phyloP scores from a whole-genome alignment of 2,329 filamentous ascomycete species.

The Calycina herbarum region DNA sequence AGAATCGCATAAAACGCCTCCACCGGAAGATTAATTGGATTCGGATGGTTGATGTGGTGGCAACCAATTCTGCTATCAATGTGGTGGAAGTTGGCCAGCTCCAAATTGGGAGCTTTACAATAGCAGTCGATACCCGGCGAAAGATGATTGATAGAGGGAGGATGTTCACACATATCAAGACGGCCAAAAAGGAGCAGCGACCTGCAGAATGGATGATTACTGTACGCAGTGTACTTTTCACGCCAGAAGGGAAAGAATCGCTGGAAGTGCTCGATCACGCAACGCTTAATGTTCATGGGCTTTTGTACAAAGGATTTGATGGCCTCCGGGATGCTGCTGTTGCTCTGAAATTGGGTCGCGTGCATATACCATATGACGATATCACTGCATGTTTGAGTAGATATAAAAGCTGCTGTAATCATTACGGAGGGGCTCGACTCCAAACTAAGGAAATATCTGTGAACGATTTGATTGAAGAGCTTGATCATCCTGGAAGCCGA shows the following conservation, averaged over 20 bases:
- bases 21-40: slow-evolving; percentile 89
- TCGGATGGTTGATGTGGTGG: slow-evolving; percentile 83
- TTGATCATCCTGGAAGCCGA: slow-evolving; percentile 60
- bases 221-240: slow-evolving; percentile 83
- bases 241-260: slow-evolving; percentile 78
- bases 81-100: slow-evolving; percentile 80
- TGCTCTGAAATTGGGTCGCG: slow-evolving; percentile 83
- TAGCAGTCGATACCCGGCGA: slow-evolving; percentile 85
- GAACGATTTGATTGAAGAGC: slow-evolving; percentile 71
- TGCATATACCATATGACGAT: slow-evolving; percentile 91
- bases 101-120: slow-evolving; percentile 78
- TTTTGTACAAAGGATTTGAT: slow-evolving; percentile 80
- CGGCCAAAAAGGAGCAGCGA: slow-evolving; percentile 60
- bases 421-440: slow-evolving; percentile 33
- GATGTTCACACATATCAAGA: slow-evolving; percentile 78
- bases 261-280: slow-evolving; percentile 87
- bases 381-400: slow-evolving; percentile 62
- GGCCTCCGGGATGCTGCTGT: slow-evolving; percentile 89
- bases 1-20: slow-evolving; percentile 82
- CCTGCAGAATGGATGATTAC: slow-evolving; percentile 95
- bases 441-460: slow-evolving; percentile 64
- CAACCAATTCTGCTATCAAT: slow-evolving; percentile 74
- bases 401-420: slow-evolving; percentile 48
- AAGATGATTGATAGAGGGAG: slow-evolving; percentile 90
- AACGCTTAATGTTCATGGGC: slow-evolving; percentile 86